phyloP scores from a whole-genome alignment of 306 rosid species.

The Cicer yamashitae region DNA sequence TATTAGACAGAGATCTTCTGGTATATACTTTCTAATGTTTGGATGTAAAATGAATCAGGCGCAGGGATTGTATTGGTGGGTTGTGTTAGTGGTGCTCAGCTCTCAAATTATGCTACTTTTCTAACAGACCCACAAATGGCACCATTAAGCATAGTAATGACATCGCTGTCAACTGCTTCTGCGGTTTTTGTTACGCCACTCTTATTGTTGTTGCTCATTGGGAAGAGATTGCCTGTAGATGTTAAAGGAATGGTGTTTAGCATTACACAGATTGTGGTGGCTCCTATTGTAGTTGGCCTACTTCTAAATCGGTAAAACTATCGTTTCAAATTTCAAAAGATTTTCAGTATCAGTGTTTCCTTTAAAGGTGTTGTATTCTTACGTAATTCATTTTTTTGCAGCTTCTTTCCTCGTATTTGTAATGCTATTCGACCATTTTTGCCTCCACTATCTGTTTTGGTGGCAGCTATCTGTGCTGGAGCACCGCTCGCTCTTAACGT shows the following conservation, averaged over 20 bases:
- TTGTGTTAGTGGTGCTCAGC: conserved; percentile 98
- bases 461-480: conserved; percentile 90
- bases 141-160: conserved; percentile 94
- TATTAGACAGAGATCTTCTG: conserved; percentile 26
- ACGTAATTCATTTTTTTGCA: conserved; percentile 48
- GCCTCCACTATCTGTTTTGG: conserved; percentile 85
- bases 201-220: conserved; percentile 82
- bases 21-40: conserved; percentile 46
- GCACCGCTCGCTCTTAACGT: conserved; percentile 91
- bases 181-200: conserved; percentile 89
- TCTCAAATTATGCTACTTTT: conserved; percentile 89
- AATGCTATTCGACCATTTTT: conserved; percentile 75
- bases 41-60: conserved; percentile 61
- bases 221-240: conserved; percentile 91
- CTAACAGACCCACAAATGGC: conserved; percentile 89
- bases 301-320: conserved; percentile 74
- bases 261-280: conserved; percentile 86
- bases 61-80: conserved; percentile 92
- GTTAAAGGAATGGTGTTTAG: conserved; percentile 96
- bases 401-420: conserved; percentile 78
- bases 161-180: conserved; percentile 90
- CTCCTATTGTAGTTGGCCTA: conserved; percentile 84
- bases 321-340: conserved; percentile 1
- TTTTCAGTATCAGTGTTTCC: conserved; percentile 29
- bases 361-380: conserved; percentile 32